Evolutionary conservation across 805 yeast species (phyloP), one percentile per base, ranked within the genome.

Genomic region (Vanderwaltozyma tropicalis): DNA sequence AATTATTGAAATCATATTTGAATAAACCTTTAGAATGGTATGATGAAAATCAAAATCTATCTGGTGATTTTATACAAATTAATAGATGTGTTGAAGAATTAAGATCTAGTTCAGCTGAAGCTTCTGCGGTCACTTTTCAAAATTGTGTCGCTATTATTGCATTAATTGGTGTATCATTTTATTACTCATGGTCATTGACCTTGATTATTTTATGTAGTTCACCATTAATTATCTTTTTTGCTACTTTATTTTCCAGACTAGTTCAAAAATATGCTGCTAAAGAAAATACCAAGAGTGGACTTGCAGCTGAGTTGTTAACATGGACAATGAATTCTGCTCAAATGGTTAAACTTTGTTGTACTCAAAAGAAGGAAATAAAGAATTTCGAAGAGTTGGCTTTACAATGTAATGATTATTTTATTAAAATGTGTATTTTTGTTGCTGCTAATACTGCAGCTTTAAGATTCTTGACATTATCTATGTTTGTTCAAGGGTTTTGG

Each of bases 401-500:
- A 3, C 29, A 36, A 1, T 57, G 70, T 32, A 67, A 66, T 17
- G 34, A 43, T 2, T 57, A 69, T 3, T 76, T 66, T 45, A 60
- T 66, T 30, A 64, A 63, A 31, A 50, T 68, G 30, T 65, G 74
- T n/a, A 50, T 74, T 19, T 69, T 66, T 13, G 60, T 74, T 5
- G 63, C 78, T 11, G 41, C 50, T 17, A 87, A 85, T 51, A 56
- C 71, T 17, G 79, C 82, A 0, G 31, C 72, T 0, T 57, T 80
- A 35, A 72, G 79, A 47, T 60, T 72, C 18, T 46, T 88, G 4
- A 69, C 80, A 0, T 63, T 85, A 28, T 54, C 77, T 52, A 78
- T 87, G 77, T 87, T 89, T 64, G 82, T 88, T 3, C 95, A 85
- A 58, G 94, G 89, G 0, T 83, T 92, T 49, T 87, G 94, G 85